Evolutionary conservation across 225 moss, liverwort and hornwort genomes (phyloP).

Genomic region (Neckera pumila): DNA sequence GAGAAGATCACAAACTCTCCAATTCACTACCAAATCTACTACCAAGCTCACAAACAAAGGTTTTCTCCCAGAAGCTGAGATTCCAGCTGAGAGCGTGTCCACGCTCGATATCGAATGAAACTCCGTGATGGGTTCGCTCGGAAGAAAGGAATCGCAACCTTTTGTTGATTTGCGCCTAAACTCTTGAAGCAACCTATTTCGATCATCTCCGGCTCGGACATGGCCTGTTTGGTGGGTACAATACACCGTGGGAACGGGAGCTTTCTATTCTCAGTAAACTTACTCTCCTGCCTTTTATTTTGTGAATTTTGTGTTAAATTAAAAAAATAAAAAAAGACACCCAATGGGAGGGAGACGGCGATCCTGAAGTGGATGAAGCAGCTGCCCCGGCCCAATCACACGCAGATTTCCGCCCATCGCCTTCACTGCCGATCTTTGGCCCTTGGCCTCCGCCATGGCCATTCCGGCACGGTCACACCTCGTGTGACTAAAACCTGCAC

Average conservation of each 20-base stretch:
- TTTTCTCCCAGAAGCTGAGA: not conserved
- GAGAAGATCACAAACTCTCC: not conserved
- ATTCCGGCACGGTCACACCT: not conserved
- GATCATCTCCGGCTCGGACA: not conserved
- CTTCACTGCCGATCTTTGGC: not conserved
- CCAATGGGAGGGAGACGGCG: not conserved
- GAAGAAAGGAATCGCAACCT: not conserved
- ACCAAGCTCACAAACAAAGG: not conserved
- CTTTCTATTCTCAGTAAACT: not conserved
- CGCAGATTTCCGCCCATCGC: not conserved
- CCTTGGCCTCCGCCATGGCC: not conserved
- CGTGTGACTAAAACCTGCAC: not conserved
- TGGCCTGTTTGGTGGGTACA: not conserved
- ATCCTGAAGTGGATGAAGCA: slow-evolving; percentile 26
- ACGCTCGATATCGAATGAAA: not conserved
- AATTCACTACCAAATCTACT: not conserved
- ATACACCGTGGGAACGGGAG: not conserved
- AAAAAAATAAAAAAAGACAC: not conserved
- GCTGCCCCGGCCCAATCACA: slow-evolving; percentile 5
- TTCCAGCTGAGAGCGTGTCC: not conserved
- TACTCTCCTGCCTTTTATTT: not conserved
- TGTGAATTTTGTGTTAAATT: not conserved
- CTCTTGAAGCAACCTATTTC: not conserved
- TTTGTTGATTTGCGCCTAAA: not conserved
- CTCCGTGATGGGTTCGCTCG: not conserved